Conservation (phyloP, 2,329 filamentous ascomycete genomes). For the Penicillium hordei region DNA sequence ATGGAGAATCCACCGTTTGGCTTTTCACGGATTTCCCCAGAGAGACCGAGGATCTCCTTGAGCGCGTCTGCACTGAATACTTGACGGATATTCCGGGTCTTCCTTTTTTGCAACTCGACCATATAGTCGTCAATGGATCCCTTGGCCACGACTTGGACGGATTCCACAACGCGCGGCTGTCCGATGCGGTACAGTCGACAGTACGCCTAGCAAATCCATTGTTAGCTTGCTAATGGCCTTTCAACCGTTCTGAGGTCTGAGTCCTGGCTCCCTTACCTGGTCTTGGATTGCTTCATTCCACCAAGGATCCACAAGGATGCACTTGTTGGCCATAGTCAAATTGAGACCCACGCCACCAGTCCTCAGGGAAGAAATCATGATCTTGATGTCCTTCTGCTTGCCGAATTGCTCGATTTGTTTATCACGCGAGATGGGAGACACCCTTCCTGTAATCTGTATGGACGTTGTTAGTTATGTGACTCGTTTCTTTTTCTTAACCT, state of each 20-base stretch:
- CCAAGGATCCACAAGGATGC: slow-evolving; percentile 8
- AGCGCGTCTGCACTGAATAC: background rate
- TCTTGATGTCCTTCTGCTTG: background rate
- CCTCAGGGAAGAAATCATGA: background rate
- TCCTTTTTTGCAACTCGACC: background rate
- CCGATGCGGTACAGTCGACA: slow-evolving; percentile 3
- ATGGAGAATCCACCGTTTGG: background rate
- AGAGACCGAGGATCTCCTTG: background rate
- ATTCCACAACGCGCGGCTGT: background rate
- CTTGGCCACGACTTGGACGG: background rate
- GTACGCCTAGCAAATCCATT: background rate
- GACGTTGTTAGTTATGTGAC: background rate
- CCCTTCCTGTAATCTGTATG: background rate
- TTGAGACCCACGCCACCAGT: slow-evolving; percentile 4
- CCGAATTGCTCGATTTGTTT: background rate
- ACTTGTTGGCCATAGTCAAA: slow-evolving; percentile 5
- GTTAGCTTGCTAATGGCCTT: background rate
- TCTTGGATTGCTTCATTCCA: slow-evolving; percentile 6
- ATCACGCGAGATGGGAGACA: background rate
- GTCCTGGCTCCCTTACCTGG: background rate
- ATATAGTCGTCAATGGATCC: background rate
- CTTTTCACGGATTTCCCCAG: background rate
- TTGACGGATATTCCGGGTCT: background rate
- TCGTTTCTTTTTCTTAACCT: background rate
- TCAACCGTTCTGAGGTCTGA: too few species aligned